phyloP scores from a whole-genome alignment of 768 basidiomycete genomes.

The Lactifluus rugatus region DNA sequence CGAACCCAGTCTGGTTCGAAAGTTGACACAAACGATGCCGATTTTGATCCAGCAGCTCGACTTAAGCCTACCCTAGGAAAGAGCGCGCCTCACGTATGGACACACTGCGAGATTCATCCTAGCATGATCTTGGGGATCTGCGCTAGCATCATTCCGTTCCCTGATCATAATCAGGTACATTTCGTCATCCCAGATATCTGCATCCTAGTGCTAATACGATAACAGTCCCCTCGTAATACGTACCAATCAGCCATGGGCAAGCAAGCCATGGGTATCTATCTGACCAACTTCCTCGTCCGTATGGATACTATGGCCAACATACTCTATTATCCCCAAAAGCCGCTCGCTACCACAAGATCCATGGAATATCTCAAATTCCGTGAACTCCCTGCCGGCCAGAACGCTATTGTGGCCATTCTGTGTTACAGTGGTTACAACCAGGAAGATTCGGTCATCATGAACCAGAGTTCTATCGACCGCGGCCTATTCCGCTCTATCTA shows the following conservation, averaged over 20 bases:
- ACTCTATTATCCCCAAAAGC: slow-evolving; percentile 98
- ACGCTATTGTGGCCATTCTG: slow-evolving; percentile 95
- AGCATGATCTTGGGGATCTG: slow-evolving; percentile 99
- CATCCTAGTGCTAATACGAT: slow-evolving; percentile 7
- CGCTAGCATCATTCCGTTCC: slow-evolving; percentile 98
- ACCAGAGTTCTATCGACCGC: slow-evolving; percentile 96
- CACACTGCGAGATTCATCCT: slow-evolving; percentile 98
- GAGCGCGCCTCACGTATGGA: slow-evolving; percentile 79
- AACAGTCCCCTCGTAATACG: slow-evolving; percentile 97
- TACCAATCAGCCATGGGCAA: slow-evolving; percentile 99
- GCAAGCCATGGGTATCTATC: slow-evolving; percentile 98
- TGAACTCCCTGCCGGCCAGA: slow-evolving; percentile 97
- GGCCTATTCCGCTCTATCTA: slow-evolving; percentile 98
- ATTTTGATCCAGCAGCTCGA: slow-evolving; percentile 81
- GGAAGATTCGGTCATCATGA: slow-evolving; percentile 99
- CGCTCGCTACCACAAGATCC: slow-evolving; percentile 94
- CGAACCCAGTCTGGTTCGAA: slow-evolving; percentile 44
- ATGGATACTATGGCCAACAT: slow-evolving; percentile 99
- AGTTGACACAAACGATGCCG: slow-evolving; percentile 40
- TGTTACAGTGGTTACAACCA: slow-evolving; percentile 99
- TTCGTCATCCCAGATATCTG: not conserved
- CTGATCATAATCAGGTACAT: slow-evolving; percentile 95
- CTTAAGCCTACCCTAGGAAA: slow-evolving; percentile 60
- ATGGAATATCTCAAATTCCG: slow-evolving; percentile 99
- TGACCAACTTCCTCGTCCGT: slow-evolving; percentile 96